Evolutionary conservation across 2,329 filamentous ascomycete genomes (phyloP), one percentile per base, ranked within the genome.

Genomic region (Sodiomyces alkalinus): DNA sequence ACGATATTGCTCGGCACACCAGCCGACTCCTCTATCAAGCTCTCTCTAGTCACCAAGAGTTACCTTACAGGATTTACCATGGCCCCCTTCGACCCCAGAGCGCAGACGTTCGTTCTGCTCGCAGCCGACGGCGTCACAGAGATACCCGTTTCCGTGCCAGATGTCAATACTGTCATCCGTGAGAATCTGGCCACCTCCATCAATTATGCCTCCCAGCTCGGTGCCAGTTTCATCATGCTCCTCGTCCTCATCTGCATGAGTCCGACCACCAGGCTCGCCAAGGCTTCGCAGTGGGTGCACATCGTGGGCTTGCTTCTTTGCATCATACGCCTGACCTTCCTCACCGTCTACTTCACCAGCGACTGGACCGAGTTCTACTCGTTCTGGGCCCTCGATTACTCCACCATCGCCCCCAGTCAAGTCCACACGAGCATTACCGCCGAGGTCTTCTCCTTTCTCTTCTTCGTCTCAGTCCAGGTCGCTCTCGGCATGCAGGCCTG

Each of bases 161-260:
- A 24, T 10, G 35, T 63, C 26, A 48, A 60, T 36, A 21, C 26
- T 15, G 39, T 47, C 28, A 50, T 48, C 35, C 36, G 41, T 15
- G 43, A 46, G 17, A 44, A 47, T 22, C 34, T 49, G 36, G 52
- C 47, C 40, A 47, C 53, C 16, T 47, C 45, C 45, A 71, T 80
- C 57, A 76, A 74, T 51, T 81, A 76, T 46, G 74, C 68, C 29
- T 54, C 65, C 12, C 80, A 87, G 47, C 60, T 85, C 28, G 81
- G 81, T 17, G 70, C 77, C 15, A 70, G 68, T 26, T 38, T 75
- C 32, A 52, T 77, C 34, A 67, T 83, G 42, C 56, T 86, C 12
- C 39, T 77, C 23, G 59, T 79, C 17, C 55, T 86, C 3, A 52
- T 83, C 8, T 43, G 76, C 33, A 62, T 86, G 48, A 85, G 80